Percentiles rank a stretch among this genome's conserved stretches.
Conservation (phyloP, 2,329 filamentous ascomycete genomes). For the Aureobasidium sp. region DNA sequence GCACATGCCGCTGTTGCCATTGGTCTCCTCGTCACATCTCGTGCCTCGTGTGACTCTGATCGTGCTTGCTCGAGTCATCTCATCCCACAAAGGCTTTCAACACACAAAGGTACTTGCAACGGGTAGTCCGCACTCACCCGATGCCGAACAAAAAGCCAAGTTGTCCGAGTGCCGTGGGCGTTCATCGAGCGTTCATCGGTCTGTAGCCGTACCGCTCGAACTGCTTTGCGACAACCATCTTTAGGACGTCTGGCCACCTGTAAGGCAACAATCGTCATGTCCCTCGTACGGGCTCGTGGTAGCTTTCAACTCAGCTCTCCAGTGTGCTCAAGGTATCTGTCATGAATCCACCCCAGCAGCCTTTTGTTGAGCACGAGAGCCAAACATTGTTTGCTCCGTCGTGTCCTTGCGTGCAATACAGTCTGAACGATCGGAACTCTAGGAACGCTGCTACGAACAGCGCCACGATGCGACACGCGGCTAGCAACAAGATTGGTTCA, state of each 20-base stretch:
- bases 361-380: not conserved
- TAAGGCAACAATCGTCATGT: not conserved
- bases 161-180: not conserved
- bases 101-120: not conserved
- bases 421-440: not conserved
- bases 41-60: not conserved
- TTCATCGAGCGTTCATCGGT: not conserved
- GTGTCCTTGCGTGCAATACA: not conserved
- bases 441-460: not conserved
- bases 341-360: not conserved
- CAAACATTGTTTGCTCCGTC: not conserved
- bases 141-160: not conserved
- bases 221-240: not conserved
- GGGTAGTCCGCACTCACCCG: not conserved
- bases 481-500: not conserved
- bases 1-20: not conserved
- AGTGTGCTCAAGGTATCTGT: not conserved
- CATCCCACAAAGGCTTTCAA: not conserved
- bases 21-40: not conserved
- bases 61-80: not conserved
- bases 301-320: not conserved
- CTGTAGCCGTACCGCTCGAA: not conserved
- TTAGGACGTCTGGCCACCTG: not conserved
- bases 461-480: slow-evolving; percentile 1
- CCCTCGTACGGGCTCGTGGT: not conserved